These are phyloP conservation scores for Salix suchowensis DNA, from an alignment of 345 rosid species.

Conservation along the genomic window DNA sequence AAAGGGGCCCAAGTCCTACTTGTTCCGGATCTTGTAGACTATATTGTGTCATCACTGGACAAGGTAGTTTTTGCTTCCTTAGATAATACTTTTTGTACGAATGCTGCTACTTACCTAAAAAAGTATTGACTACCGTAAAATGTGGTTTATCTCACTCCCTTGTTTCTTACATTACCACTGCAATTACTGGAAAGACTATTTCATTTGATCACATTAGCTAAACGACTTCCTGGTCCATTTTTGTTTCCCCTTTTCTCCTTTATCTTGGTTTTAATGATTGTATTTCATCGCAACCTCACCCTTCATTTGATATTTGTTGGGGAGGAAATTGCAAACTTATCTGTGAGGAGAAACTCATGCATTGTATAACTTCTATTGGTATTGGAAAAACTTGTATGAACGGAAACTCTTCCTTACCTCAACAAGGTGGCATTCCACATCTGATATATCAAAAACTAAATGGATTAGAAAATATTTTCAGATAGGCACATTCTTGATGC, in stretches of 20 bases:
- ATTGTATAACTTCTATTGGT: neutral
- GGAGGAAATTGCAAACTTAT: neutral
- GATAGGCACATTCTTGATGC: neutral
- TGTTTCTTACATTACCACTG: neutral
- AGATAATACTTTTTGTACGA: neutral
- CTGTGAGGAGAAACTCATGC: neutral
- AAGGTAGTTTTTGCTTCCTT: slow-evolving; percentile 45
- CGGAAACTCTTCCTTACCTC: neutral
- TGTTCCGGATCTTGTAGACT: slow-evolving; percentile 85
- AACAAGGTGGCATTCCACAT: neutral
- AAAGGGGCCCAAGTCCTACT: slow-evolving; percentile 80
- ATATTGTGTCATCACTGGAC: slow-evolving; percentile 63
- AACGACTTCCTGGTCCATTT: neutral
- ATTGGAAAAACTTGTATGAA: neutral
- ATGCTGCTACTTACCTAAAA: neutral
- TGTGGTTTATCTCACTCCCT: neutral
- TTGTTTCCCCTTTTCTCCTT: neutral
- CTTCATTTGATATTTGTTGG: neutral
- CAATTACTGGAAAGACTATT: neutral
- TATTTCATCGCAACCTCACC: neutral
- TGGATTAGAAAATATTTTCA: neutral
- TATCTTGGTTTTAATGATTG: neutral
- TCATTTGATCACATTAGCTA: neutral
- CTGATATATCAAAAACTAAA: neutral
- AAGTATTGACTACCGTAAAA: neutral